Percentiles rank a stretch among this genome's conserved stretches.
These are phyloP conservation scores for Syzygium oleosum DNA, from an alignment of 345 rosid species.

Conservation along the genomic window DNA sequence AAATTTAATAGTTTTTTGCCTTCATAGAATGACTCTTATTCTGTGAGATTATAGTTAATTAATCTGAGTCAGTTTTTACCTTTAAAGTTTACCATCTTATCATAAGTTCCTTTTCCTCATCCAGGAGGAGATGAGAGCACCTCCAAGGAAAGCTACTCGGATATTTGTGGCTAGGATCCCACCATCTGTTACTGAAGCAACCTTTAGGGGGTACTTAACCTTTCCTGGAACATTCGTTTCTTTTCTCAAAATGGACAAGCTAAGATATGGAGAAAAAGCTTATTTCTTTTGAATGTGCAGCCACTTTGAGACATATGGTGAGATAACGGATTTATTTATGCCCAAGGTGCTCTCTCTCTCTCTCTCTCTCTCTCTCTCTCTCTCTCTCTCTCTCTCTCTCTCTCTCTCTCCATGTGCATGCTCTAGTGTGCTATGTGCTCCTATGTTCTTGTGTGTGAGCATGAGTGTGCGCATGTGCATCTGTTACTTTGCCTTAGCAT, in stretches of 20 bases:
- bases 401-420: background rate
- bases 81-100: background rate
- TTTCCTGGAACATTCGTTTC: background rate
- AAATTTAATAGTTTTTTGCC: background rate
- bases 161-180: slow-evolving; percentile 94
- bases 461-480: background rate
- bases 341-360: slow-evolving; percentile 58
- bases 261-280: background rate
- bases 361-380: background rate
- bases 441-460: background rate
- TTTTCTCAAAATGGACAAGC: background rate
- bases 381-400: background rate
- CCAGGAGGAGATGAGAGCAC: slow-evolving; percentile 97
- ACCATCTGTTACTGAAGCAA: slow-evolving; percentile 69
- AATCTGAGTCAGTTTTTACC: background rate
- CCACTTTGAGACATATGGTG: slow-evolving; percentile 93
- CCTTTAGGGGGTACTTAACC: slow-evolving; percentile 66
- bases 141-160: slow-evolving; percentile 72
- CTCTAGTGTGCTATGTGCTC: background rate
- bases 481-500: background rate
- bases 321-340: slow-evolving; percentile 90
- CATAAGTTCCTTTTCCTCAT: background rate
- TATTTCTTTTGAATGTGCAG: slow-evolving; percentile 27
- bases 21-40: background rate
- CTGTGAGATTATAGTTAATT: background rate